Base-by-base conservation (phyloP, 768 basidiomycete genomes). In the Leccinum broughii region DNA sequence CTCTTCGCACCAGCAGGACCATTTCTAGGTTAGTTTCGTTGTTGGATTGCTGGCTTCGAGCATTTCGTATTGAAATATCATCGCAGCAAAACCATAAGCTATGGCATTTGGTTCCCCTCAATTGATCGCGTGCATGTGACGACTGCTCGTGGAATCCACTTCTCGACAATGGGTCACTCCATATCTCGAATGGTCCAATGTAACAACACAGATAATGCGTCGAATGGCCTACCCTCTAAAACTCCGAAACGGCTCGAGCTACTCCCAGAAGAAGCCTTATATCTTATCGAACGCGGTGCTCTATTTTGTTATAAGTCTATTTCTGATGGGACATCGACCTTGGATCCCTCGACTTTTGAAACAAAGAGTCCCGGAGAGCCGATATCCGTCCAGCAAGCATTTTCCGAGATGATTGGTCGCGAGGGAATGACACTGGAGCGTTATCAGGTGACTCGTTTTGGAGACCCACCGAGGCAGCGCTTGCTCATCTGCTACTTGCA, bases 251-350 rank as follows among this genome's bases (percentile, higher is more conserved):
- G 87, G 26, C 77, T 93, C 17, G 94, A 98, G 68, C 80, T 99
- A 0, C 80, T 99, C 2, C 97, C 97, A 0, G 97, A 99, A 76
- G 97, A 99, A 77, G 86, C 93, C 0, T 81, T 99, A 15, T 98
- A 98, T 77, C 83, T 98, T 34, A 82, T 96, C 50, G 97, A 98
- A 75, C 79, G 95, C 48, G 96, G 97, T 0, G 82, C 89, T 2
- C 76, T 98, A 62, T 90, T 92, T 62, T 94, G 94, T 68, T 94
- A 89, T 84, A 89, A 86, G 68, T 78, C 84, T 1, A 69, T 68
- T 13, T 72, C 76, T 30, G 15, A 74, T 34, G 62, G 73, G 37
- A 50, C 71, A 14, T 54, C 74, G 10, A 54, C 20, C 13, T 24
- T 34, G 20, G 66, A 63, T 9, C 17, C 54, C 49, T 53, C 28